phyloP scores from a whole-genome alignment of 805 yeast genomes.

The Torulaspora indica region DNA sequence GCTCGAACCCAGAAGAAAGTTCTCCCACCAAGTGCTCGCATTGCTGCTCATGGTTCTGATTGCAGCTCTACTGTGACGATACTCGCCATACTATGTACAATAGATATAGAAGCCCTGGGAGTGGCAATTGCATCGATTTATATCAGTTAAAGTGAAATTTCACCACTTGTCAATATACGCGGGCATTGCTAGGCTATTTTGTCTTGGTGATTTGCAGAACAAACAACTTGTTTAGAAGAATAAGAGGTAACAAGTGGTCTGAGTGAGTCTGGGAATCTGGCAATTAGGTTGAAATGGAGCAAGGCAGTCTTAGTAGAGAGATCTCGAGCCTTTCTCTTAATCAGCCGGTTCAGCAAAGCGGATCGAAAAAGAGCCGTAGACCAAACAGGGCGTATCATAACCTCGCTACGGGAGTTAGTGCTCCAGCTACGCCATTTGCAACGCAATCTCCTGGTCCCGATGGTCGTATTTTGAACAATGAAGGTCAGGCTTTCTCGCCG shows the following conservation, averaged over 20 bases:
- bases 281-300: slow-evolving; percentile 7
- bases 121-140: not conserved
- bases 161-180: not conserved
- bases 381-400: slow-evolving; percentile 34
- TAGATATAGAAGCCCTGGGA: not conserved
- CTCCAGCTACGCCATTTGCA: slow-evolving; percentile 13
- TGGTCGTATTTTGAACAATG: slow-evolving; percentile 7
- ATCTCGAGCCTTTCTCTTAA: slow-evolving; percentile 25
- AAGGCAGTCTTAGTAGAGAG: slow-evolving; percentile 18
- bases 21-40: not conserved
- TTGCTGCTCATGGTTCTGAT: not conserved
- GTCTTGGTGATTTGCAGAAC: not conserved
- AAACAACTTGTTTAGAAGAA: not conserved
- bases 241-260: not conserved
- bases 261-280: not conserved
- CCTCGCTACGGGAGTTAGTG: slow-evolving; percentile 17
- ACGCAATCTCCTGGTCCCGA: slow-evolving; percentile 10
- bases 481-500: slow-evolving; percentile 14
- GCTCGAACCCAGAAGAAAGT: not conserved
- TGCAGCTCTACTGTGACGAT: not conserved
- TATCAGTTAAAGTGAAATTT: not conserved
- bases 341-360: slow-evolving; percentile 11
- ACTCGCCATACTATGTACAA: not conserved
- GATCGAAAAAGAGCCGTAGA: slow-evolving; percentile 27
- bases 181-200: not conserved